Conservation (phyloP, 2,329 filamentous ascomycete species). For the Phaeosphaeriaceae sp. region DNA sequence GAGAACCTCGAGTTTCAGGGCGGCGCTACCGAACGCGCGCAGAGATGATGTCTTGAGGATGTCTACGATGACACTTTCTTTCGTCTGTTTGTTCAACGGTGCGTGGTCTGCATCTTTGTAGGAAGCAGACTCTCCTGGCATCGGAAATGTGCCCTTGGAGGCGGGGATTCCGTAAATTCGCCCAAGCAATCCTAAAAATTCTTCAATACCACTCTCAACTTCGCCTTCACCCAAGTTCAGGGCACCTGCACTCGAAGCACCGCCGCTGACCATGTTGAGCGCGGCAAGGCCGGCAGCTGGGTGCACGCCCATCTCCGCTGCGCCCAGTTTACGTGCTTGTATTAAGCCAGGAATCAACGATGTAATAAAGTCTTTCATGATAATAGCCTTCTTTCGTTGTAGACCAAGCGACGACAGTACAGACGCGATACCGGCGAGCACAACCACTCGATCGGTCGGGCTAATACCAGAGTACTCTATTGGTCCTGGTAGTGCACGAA, state of each 20-base stretch:
- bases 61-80: constrained; percentile 54
- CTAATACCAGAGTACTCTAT: constrained; percentile 67
- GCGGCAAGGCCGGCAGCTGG: constrained; percentile 86
- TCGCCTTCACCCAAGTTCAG: constrained; percentile 59
- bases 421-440: constrained; percentile 86
- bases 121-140: not conserved
- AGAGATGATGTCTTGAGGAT: constrained; percentile 64
- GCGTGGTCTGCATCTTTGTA: not conserved
- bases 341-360: constrained; percentile 84
- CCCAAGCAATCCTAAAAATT: constrained; percentile 50
- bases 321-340: constrained; percentile 88
- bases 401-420: constrained; percentile 81
- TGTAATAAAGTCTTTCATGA: constrained; percentile 83
- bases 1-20: constrained; percentile 84
- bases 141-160: constrained; percentile 24
- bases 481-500: constrained; percentile 59
- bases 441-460: constrained; percentile 76
- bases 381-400: constrained; percentile 88
- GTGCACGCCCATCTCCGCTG: constrained; percentile 95
- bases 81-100: constrained; percentile 30
- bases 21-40: constrained; percentile 74
- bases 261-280: constrained; percentile 58
- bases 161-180: constrained; percentile 53
- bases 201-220: constrained; percentile 49
- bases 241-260: constrained; percentile 79